A percentile compares a stretch with the other conserved stretches of the same genome.
Evolutionary conservation across 2,329 filamentous ascomycete genomes (phyloP).

Genomic region (Arthrobotrys iridis): DNA sequence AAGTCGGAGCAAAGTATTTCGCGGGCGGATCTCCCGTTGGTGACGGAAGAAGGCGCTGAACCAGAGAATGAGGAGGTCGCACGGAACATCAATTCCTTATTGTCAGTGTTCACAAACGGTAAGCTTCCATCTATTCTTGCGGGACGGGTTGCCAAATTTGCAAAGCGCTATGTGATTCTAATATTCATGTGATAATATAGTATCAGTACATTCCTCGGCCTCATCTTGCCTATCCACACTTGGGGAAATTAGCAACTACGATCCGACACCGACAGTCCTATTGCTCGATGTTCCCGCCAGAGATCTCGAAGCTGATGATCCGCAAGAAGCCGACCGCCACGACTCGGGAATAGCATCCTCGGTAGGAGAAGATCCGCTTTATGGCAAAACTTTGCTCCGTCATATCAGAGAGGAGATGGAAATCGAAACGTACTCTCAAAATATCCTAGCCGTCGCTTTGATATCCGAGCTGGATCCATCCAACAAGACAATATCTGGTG

Average conservation of each 20-base stretch:
- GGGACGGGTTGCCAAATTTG: conserved; percentile 20
- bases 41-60: conserved; percentile 58
- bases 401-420: conserved; percentile 57
- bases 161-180: background rate
- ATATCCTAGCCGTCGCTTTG: conserved; percentile 59
- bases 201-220: conserved; percentile 67
- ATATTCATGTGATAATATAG: conserved; percentile 53
- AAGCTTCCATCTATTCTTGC: conserved; percentile 57
- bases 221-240: conserved; percentile 67
- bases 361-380: conserved; percentile 56
- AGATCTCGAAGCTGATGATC: conserved; percentile 55
- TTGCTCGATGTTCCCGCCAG: conserved; percentile 65
- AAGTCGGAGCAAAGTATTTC: conserved; percentile 61
- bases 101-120: conserved; percentile 68
- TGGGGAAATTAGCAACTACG: conserved; percentile 65
- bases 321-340: conserved; percentile 57
- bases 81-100: conserved; percentile 65
- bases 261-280: conserved; percentile 68
- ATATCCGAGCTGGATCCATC: conserved; percentile 60
- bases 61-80: conserved; percentile 64
- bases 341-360: conserved; percentile 57
- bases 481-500: conserved; percentile 58
- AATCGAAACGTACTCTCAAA: conserved; percentile 57
- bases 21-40: conserved; percentile 58
- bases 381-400: conserved; percentile 58